These are phyloP conservation scores for Leishmania aethiopica DNA, from an alignment of 208 protist species.

Conservation along the genomic window DNA sequence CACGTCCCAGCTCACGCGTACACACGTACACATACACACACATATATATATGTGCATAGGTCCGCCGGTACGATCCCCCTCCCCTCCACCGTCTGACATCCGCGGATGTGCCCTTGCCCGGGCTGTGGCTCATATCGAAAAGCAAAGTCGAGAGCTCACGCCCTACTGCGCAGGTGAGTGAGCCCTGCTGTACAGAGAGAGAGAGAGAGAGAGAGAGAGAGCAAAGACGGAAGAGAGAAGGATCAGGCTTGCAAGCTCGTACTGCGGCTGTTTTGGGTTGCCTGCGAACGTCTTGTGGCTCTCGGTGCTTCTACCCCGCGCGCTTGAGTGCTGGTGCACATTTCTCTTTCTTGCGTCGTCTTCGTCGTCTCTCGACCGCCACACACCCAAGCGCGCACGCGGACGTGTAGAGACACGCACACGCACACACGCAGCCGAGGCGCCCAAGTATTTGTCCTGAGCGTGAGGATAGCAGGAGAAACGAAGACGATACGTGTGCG, in stretches of 20 bases:
- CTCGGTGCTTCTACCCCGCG: background rate
- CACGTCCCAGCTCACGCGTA: background rate
- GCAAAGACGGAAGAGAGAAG: background rate
- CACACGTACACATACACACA: background rate
- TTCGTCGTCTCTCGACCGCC: background rate
- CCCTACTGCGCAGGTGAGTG: background rate
- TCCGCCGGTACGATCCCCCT: background rate
- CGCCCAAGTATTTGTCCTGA: background rate
- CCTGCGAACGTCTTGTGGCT: background rate
- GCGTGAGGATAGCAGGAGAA: background rate
- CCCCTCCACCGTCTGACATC: background rate
- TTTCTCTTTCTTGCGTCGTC: background rate
- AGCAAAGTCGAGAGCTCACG: background rate
- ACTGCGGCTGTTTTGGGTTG: background rate
- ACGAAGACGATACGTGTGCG: background rate
- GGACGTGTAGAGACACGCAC: background rate
- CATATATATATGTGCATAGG: background rate
- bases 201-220: background rate
- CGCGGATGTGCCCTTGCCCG: background rate
- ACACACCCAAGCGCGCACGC: background rate
- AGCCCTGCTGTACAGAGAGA: background rate
- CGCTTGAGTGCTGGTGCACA: background rate
- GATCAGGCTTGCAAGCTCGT: background rate
- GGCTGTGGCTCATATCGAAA: background rate
- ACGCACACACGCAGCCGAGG: background rate